Evolutionary conservation across 192 early-diverging fungal species (phyloP).

Genomic region (Backusella tarrabulga): DNA sequence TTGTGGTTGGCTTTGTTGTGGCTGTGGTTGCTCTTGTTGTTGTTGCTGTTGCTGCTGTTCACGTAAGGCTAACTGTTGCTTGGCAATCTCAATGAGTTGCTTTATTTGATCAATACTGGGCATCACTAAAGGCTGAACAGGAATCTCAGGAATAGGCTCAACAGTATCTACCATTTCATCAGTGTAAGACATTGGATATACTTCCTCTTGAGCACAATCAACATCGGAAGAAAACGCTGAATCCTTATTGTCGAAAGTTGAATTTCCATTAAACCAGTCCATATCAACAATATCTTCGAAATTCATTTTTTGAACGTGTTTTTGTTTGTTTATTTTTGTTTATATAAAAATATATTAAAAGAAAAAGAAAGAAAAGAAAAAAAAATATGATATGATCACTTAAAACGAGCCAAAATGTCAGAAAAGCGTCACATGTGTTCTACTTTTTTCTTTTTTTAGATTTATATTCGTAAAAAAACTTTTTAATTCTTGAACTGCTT

Average conservation of each 20-base stretch:
- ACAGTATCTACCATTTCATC: neutral
- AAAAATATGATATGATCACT: constrained; percentile 2
- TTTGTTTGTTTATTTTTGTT: neutral
- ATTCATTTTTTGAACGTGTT: constrained; percentile 7
- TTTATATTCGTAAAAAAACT: constrained; percentile 10
- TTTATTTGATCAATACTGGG: constrained; percentile 36
- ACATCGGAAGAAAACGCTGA: neutral
- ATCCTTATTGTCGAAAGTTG: neutral
- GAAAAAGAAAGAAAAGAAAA: neutral
- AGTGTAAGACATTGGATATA: constrained; percentile 2
- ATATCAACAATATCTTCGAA: constrained; percentile 17
- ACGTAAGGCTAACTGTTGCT: constrained; percentile 30
- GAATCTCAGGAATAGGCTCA: neutral
- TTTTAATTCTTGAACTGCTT: constrained; percentile 51
- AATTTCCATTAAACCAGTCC: constrained; percentile 11
- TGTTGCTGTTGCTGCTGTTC: constrained; percentile 14
- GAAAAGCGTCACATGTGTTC: constrained; percentile 8
- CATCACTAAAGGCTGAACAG: neutral
- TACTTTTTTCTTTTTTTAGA: neutral
- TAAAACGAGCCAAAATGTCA: neutral
- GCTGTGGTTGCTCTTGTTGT: neutral
- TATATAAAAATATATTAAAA: neutral
- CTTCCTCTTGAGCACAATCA: neutral
- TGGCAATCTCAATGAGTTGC: constrained; percentile 37
- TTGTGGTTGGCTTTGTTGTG: neutral